Evolutionary conservation across 2,329 filamentous ascomycete genomes (phyloP).

Genomic region (Helminthosporium solani): DNA sequence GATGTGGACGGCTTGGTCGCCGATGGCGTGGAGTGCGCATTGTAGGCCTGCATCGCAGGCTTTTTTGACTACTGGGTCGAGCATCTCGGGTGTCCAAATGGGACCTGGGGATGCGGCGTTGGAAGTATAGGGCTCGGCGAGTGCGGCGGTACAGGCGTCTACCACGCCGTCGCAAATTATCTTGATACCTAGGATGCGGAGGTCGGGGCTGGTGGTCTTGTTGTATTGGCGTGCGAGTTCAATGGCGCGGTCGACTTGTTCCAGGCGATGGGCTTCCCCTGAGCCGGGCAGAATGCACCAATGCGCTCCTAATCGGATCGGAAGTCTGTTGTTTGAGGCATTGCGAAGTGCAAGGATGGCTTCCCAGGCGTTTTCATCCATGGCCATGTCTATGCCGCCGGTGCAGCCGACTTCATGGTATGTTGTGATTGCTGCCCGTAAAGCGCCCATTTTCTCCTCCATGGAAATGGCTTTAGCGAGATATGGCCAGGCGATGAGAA

Average conservation of each 20-base stretch:
- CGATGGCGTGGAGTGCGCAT: slow-evolving; percentile 66
- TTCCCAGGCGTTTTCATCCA: slow-evolving; percentile 59
- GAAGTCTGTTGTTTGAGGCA: slow-evolving; percentile 34
- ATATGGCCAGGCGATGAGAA: slow-evolving; percentile 58
- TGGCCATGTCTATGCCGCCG: slow-evolving; percentile 59
- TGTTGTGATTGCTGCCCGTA: slow-evolving; percentile 50
- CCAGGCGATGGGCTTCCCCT: slow-evolving; percentile 48
- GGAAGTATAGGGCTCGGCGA: slow-evolving; percentile 58
- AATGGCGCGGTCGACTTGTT: slow-evolving; percentile 54
- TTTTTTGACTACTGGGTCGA: slow-evolving; percentile 56
- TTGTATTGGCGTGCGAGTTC: slow-evolving; percentile 52
- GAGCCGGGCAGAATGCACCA: slow-evolving; percentile 56
- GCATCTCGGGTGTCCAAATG: slow-evolving; percentile 56
- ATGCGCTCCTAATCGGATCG: slow-evolving; percentile 56
- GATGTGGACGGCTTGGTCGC: slow-evolving; percentile 59
- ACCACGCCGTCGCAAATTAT: slow-evolving; percentile 66
- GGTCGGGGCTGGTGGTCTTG: slow-evolving; percentile 47
- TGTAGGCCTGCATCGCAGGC: slow-evolving; percentile 59
- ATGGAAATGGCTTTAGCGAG: slow-evolving; percentile 51
- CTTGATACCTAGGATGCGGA: slow-evolving; percentile 62
- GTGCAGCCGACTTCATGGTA: slow-evolving; percentile 57
- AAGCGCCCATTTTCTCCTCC: slow-evolving; percentile 50
- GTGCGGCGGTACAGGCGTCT: slow-evolving; percentile 64
- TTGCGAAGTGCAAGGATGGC: slow-evolving; percentile 48
- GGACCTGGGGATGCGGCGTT: slow-evolving; percentile 51